Conservation (phyloP, 805 yeast genomes). For the Phaffomyces opuntiae region DNA sequence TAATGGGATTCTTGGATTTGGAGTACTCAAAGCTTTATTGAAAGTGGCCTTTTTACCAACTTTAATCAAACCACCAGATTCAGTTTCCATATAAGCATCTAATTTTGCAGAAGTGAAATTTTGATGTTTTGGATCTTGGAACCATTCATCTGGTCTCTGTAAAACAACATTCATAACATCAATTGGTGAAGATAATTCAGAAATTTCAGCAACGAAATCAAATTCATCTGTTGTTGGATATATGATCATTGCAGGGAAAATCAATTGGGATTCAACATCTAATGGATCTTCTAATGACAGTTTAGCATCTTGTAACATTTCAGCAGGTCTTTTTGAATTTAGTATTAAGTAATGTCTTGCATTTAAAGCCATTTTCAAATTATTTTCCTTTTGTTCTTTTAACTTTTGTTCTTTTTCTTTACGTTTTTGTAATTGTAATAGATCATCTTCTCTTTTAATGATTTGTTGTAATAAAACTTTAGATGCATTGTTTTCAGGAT, state of each 20-base stretch:
- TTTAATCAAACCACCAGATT: constrained; percentile 76
- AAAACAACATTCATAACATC: constrained; percentile 57
- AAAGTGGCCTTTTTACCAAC: constrained; percentile 72
- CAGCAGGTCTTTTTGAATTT: constrained; percentile 47
- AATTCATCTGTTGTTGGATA: constrained; percentile 83
- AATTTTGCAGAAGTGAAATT: constrained; percentile 54
- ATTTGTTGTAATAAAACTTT: constrained; percentile 37
- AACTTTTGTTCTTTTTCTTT: constrained; percentile 29
- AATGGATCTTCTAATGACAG: constrained; percentile 53
- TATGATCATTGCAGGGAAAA: constrained; percentile 73
- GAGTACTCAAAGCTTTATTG: constrained; percentile 54
- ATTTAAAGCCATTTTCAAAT: constrained; percentile 52
- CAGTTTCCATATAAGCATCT: constrained; percentile 77
- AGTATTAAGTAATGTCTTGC: constrained; percentile 50
- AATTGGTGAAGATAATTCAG: constrained; percentile 62
- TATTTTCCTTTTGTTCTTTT: constrained; percentile 33
- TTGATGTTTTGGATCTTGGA: constrained; percentile 47
- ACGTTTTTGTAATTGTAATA: constrained; percentile 25
- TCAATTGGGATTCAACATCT: constrained; percentile 70
- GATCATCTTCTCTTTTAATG: constrained; percentile 28
- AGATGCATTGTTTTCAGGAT: constrained; percentile 52
- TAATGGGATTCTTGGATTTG: constrained; percentile 61
- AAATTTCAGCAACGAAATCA: constrained; percentile 69
- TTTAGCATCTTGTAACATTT: constrained; percentile 44
- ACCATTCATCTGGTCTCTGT: constrained; percentile 66